These are phyloP conservation scores for Rhodotorula sp. DNA, from an alignment of 1,284 basidiomycete genomes.

Conservation along the genomic window DNA sequence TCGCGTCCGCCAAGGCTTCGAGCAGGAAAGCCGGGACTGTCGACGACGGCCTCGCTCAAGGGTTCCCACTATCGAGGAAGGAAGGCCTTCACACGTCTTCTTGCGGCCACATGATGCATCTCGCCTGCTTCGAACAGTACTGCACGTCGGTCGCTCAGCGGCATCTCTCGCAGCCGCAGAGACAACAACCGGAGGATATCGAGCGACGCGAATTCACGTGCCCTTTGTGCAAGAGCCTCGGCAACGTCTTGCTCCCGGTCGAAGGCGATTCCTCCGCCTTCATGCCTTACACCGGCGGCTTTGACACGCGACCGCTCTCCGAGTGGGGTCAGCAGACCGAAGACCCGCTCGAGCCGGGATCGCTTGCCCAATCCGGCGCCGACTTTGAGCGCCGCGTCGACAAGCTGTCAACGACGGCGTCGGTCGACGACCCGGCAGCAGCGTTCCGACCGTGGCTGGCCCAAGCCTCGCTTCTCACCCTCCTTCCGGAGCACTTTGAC, in stretches of 20 bases:
- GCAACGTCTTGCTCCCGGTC: conserved; percentile 89
- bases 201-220: conserved; percentile 93
- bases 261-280: conserved; percentile 21
- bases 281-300: conserved; percentile 9
- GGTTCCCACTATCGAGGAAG: conserved; percentile 69
- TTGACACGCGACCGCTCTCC: conserved; percentile 13
- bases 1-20: conserved; percentile 24
- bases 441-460: conserved; percentile 35
- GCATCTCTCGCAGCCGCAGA: conserved; percentile 82
- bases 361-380: not conserved
- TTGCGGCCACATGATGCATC: conserved; percentile 97
- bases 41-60: conserved; percentile 60
- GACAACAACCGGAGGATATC: conserved; percentile 93
- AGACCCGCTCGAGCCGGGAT: conserved; percentile 47
- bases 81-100: conserved; percentile 87
- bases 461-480: conserved; percentile 16
- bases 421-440: not conserved
- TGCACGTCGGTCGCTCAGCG: conserved; percentile 81
- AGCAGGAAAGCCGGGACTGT: conserved; percentile 31
- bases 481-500: conserved; percentile 16
- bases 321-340: conserved; percentile 36
- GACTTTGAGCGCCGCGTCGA: conserved; percentile 8
- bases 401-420: conserved; percentile 1
- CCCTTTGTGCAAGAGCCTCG: conserved; percentile 96
- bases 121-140: conserved; percentile 90